Base-by-base conservation (phyloP, 345 rosid species). In the Arabis alpina region DNA sequence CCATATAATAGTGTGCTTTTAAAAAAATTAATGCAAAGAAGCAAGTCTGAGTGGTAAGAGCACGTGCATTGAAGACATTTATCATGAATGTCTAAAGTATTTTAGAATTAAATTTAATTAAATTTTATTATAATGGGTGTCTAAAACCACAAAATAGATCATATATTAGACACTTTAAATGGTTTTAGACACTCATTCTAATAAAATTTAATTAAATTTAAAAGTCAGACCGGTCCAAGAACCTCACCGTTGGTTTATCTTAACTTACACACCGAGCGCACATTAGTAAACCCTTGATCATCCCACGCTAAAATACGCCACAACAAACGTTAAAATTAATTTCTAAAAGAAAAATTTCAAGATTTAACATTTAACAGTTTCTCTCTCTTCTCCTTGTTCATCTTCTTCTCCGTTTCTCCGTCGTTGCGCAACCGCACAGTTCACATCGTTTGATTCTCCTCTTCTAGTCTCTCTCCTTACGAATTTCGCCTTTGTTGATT, bases 391-490 rank as follows among this genome's bases (percentile, higher is more conserved):
- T 70, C 28, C 60, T 3, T 32, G 42, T 30, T 3, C 36, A 19
- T 8, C 45, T 25, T 34, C 72, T 42, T 55, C 71, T 39, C 77
- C 73, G 74, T 53, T 44, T 72, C 68, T 70, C 78, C 71, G 65
- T 70, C 80, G 73, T 64, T 57, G 71, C 60, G 65, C 68, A 65
- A 64, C 71, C 65, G 76, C 77, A 67, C 80, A 87, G 85, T 86
- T 85, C 79, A 76, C 78, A 48, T 37, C 74, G 45, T 44, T 48
- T 59, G 23, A 19, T 61, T 52, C 34, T 54, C 15, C 37, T 62
- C 48, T 36, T 45, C 15, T 57, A 41, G 28, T 14, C 2, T 10
- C 51, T 25, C 5, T 8, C 42, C 36, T 70, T 39, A 2, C 27
- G 39, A 12, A 64, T 37, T 15, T 56, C 7, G 0, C 41, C 58